Conservation (phyloP, 2,329 filamentous ascomycete genomes). For the Pyricularia sp. region DNA sequence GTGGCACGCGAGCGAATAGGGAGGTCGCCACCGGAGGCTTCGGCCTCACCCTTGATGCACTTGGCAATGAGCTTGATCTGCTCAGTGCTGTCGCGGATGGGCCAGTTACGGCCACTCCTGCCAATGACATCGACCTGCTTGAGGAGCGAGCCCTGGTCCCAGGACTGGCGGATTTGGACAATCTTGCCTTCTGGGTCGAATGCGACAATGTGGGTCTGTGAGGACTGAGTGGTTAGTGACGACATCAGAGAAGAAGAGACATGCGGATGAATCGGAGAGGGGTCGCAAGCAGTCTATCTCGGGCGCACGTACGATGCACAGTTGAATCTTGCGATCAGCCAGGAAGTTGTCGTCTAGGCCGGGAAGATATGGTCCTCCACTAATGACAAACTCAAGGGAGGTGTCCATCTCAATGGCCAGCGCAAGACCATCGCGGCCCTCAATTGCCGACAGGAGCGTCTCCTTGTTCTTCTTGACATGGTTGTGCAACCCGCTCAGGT, state of each 20-base stretch:
- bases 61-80: constrained; percentile 68
- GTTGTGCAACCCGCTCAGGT: constrained; percentile 61
- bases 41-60: constrained; percentile 34
- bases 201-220: constrained; percentile 75
- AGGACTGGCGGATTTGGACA: constrained; percentile 76
- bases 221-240: constrained; percentile 4
- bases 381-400: constrained; percentile 68
- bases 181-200: constrained; percentile 75
- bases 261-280: background rate
- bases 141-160: constrained; percentile 90
- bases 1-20: constrained; percentile 37
- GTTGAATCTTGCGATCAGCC: constrained; percentile 65
- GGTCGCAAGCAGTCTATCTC: constrained; percentile 1
- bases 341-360: constrained; percentile 92
- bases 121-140: constrained; percentile 94
- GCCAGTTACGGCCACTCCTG: constrained; percentile 85
- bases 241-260: constrained; percentile 5
- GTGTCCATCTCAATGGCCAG: constrained; percentile 75
- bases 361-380: constrained; percentile 81
- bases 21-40: constrained; percentile 16
- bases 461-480: constrained; percentile 78
- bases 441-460: constrained; percentile 63
- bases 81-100: constrained; percentile 78
- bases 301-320: constrained; percentile 63
- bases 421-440: constrained; percentile 49